Evolutionary conservation across 306 rosid genomes (phyloP), one percentile per base, ranked within the genome.

Genomic region (Rosa rugosa): DNA sequence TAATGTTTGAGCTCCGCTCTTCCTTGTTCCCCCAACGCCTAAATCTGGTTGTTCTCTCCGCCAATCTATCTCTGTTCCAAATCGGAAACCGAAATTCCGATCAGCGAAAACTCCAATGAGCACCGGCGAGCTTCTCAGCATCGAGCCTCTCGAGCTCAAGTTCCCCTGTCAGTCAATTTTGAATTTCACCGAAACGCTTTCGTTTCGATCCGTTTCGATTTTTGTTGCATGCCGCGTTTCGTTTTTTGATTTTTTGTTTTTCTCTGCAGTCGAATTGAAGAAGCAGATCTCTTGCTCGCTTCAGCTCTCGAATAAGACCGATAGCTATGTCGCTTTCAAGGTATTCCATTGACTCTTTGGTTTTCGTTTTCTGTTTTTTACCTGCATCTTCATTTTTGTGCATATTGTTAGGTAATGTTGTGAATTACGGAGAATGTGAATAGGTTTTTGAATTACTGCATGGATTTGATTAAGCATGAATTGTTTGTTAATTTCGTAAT

Each of bases 241-340:
- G 36, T 31, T 68, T 73, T 59, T 2, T 64, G 47, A 18, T 34
- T 79, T 31, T 69, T 49, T 49, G 34, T 13, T 59, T 59, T 14
- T 47, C 34, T 45, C 1, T 10, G 81, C 77, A 94, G 98, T 94
- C 84, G 97, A 94, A 83, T 85, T 94, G 89, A 94, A 81, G 91
- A 92, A 89, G 86, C 97, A 91, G 98, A 94, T 94, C 94, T 90
- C 96, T 8, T 92, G 93, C 75, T 85, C 96, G 84, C 96, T 94
- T 81, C 90, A 83, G 80, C 85, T 94, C 77, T 89, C 94, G 10
- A 94, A 94, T 84, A 90, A 90, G 87, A 94, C 96, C 59, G 98
- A 94, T 64, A 81, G 53, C 79, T 90, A 80, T 84, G 93, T 94
- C 54, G 98, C 97, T 81, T 94, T 90, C 89, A 94, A 94, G 97